Evolutionary conservation across 129 eudicot species (phyloP).

Genomic region (Chrysanthemum makinoi): DNA sequence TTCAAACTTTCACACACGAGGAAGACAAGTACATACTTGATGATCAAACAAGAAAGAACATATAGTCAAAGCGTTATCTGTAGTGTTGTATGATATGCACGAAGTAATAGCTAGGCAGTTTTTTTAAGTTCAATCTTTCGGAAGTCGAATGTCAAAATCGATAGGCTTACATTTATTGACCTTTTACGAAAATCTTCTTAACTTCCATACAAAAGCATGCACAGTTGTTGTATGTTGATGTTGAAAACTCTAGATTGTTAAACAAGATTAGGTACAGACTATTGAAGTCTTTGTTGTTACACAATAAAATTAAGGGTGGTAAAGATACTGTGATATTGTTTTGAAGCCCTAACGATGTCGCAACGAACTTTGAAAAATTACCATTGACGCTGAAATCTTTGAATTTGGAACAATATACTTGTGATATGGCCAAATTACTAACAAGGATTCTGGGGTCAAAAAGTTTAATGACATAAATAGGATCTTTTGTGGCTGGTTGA

Average conservation of each 20-base stretch:
- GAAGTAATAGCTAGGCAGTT: neutral
- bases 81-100: neutral
- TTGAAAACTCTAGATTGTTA: conserved; percentile 21
- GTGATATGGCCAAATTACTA: no score
- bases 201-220: conserved; percentile 31
- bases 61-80: neutral
- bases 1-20: conserved; percentile 29
- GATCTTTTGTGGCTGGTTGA: no score
- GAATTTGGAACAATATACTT: no score
- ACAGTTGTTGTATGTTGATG: conserved; percentile 18
- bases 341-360: no score
- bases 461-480: no score
- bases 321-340: no score
- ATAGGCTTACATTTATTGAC: conserved; percentile 27
- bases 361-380: no score
- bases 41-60: neutral
- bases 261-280: conserved; percentile 18
- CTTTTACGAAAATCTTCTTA: conserved; percentile 24
- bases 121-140: neutral
- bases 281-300: conserved; percentile 11
- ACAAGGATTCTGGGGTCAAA: no score
- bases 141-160: conserved; percentile 11
- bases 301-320: neutral
- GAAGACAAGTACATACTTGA: conserved; percentile 6
- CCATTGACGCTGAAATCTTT: no score